These are phyloP conservation scores for Wallemia ichthyophaga DNA, from an alignment of 1,284 basidiomycete species.

Conservation along the genomic window DNA sequence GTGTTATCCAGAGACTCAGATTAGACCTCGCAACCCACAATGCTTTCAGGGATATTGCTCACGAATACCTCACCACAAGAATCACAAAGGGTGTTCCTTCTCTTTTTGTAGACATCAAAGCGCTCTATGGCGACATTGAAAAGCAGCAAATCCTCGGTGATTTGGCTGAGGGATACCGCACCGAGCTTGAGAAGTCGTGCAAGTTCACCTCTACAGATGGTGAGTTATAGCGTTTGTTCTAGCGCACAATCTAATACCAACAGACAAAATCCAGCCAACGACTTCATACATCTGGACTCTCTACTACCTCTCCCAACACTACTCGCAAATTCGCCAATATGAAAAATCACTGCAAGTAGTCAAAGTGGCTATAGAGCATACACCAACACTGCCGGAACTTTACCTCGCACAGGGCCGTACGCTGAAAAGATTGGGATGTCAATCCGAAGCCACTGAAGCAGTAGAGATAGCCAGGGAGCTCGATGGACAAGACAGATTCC, in stretches of 20 bases:
- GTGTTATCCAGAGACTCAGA: neutral
- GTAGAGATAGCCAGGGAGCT: constrained; percentile 58
- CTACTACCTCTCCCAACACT: constrained; percentile 79
- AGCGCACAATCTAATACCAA: constrained; percentile 1
- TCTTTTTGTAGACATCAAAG: constrained; percentile 72
- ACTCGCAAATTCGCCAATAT: constrained; percentile 29
- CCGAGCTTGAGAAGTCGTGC: constrained; percentile 14
- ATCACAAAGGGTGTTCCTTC: constrained; percentile 73
- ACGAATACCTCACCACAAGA: constrained; percentile 37
- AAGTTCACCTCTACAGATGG: constrained; percentile 7
- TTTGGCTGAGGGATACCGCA: constrained; percentile 29
- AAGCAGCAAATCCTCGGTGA: constrained; percentile 42
- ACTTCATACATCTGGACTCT: constrained; percentile 78
- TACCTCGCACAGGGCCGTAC: constrained; percentile 55
- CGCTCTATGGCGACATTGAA: constrained; percentile 33
- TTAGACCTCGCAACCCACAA: constrained; percentile 16
- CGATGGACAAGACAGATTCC: constrained; percentile 81
- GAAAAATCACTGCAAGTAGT: constrained; percentile 34
- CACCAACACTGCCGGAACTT: constrained; percentile 78
- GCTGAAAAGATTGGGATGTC: constrained; percentile 62
- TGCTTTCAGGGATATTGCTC: constrained; percentile 33
- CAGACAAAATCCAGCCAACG: constrained; percentile 27
- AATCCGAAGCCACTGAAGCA: constrained; percentile 35
- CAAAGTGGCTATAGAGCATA: constrained; percentile 38
- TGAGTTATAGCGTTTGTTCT: neutral